A percentile compares a stretch with the other conserved stretches of the same genome.
phyloP scores from a whole-genome alignment of 306 rosid species.

The Gastrolobium bilobum region DNA sequence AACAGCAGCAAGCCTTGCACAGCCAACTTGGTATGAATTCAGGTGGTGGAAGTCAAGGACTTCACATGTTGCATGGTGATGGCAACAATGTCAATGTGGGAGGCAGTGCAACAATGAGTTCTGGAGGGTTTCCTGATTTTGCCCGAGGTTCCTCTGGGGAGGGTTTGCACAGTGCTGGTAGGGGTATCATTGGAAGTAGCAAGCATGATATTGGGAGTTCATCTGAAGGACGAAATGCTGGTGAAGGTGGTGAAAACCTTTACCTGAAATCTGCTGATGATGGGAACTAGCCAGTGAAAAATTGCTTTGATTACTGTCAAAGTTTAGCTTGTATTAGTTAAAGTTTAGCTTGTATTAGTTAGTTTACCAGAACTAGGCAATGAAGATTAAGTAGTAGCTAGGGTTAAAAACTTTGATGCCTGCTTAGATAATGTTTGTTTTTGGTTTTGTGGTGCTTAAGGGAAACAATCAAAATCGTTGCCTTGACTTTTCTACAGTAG shows the following conservation, averaged over 20 bases:
- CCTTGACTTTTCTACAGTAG: constrained; percentile 31
- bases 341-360: constrained; percentile 16
- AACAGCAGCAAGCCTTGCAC: constrained; percentile 79
- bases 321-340: constrained; percentile 31
- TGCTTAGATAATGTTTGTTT: constrained; percentile 43
- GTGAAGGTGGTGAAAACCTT: constrained; percentile 84
- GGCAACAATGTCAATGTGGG: constrained; percentile 69
- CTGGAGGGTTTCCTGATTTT: constrained; percentile 78
- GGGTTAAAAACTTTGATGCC: constrained; percentile 30
- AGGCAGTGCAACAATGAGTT: constrained; percentile 60
- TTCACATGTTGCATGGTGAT: constrained; percentile 84
- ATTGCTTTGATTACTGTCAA: constrained; percentile 20
- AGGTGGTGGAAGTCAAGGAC: constrained; percentile 70
- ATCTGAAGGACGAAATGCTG: constrained; percentile 74
- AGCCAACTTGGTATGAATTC: constrained; percentile 72
- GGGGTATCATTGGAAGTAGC: constrained; percentile 70
- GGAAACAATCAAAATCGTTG: constrained; percentile 40
- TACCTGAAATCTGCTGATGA: constrained; percentile 81
- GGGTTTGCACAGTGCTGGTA: constrained; percentile 63
- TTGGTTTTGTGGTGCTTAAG: constrained; percentile 36
- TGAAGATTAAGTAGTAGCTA: constrained; percentile 43
- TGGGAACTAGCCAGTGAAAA: constrained; percentile 55
- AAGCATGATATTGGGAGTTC: constrained; percentile 86
- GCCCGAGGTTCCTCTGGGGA: constrained; percentile 67
- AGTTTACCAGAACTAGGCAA: constrained; percentile 51